Evolutionary conservation across 1,139 yeast species (phyloP), one percentile per base, ranked within the genome.

Genomic region (Taphrina pruni): DNA sequence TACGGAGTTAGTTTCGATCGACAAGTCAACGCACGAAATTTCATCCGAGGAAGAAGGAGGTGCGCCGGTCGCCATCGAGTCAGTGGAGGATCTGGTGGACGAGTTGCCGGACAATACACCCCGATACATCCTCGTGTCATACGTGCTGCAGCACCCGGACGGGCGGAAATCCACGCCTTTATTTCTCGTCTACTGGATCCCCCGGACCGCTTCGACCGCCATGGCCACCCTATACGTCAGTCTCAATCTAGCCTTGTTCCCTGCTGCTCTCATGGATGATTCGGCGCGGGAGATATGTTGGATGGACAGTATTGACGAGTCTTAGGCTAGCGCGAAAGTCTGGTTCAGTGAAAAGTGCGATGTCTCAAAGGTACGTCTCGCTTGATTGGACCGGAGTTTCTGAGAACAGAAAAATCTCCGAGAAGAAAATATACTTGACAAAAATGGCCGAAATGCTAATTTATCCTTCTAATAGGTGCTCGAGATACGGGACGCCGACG

Each of bases 91-190:
- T 26, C 81, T 92, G 62, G 82, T 82, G 4, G 96, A 90, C 70
- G 90, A 87, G 72, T 79, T 92, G 67, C 97, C 97, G 0, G 96
- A 89, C 73, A 91, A 87, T 74, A 79, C 87, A 5, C 97, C 97
- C 7, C 81, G 97, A 70, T 92, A 83, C 75, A 80, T 91, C 7
- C 81, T 91, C 8, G 78, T 91, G 70, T 89, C 96, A n/a, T 88
- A 90, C 75, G 97, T 97, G 6, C 79, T 86, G 74, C 75, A 80
- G 36, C 39, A 57, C 17, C 39, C 39, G 46, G 60, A 65, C 14
- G 97, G 96, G 0, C 82, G 96, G 71, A 83, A 85, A 75, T 84
- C 87, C 62, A 82, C 85, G 12, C 97, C 97, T 1, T 83, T 89
- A 73, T 91, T 91, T 0, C 79, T 93, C 77, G 74, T 92, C 36